These are phyloP conservation scores for Suillus subluteus DNA, from an alignment of 768 basidiomycete species.

Conservation along the genomic window DNA sequence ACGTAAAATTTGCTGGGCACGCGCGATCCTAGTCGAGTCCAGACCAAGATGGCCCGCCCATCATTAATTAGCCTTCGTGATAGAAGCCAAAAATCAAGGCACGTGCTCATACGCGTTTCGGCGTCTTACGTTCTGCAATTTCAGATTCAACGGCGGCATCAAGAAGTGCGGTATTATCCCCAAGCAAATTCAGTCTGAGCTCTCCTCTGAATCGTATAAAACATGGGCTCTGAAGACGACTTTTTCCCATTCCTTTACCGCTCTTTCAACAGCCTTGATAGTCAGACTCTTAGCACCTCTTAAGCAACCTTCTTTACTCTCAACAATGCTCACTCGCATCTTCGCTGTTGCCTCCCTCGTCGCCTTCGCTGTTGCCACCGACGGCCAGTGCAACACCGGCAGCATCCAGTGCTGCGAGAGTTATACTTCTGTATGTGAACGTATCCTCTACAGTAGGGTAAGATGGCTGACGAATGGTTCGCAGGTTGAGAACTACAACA, in stretches of 20 bases:
- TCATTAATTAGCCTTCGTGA: not conserved
- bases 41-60: not conserved
- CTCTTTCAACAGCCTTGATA: not conserved
- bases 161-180: not conserved
- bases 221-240: not conserved
- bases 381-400: conserved; percentile 11
- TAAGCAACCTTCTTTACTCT: not conserved
- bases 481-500: not conserved
- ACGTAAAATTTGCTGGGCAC: not conserved
- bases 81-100: not conserved
- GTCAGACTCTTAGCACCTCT: not conserved
- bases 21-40: not conserved
- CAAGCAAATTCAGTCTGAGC: not conserved
- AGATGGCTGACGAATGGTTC: not conserved
- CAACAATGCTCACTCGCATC: conserved; percentile 11
- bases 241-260: not conserved
- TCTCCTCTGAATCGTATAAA: not conserved
- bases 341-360: conserved; percentile 13
- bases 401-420: not conserved
- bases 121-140: not conserved
- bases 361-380: conserved; percentile 6
- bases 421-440: not conserved
- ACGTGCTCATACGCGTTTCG: not conserved
- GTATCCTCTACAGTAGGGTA: not conserved
- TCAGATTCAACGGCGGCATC: not conserved